Evolutionary conservation across 352 stramenopile genomes (phyloP).

Genomic region (Bremia lactucae): DNA sequence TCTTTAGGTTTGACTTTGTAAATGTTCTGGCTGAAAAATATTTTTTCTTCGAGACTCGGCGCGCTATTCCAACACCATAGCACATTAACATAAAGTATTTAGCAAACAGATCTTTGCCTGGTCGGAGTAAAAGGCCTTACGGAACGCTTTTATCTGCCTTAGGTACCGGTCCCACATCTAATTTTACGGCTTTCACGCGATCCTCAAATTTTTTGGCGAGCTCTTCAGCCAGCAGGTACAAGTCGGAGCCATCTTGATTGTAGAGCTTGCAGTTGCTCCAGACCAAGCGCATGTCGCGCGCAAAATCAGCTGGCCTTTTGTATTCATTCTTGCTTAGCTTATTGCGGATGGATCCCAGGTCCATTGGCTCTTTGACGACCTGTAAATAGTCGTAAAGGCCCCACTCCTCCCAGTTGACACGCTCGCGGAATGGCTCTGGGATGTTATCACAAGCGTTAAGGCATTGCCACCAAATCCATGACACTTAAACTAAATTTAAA

Average conservation of each 20-base stretch:
- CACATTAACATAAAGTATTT: slow-evolving; percentile 3
- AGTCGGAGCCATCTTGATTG: slow-evolving; percentile 83
- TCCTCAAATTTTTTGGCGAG: slow-evolving; percentile 85
- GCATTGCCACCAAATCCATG: background rate
- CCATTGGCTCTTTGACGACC: slow-evolving; percentile 88
- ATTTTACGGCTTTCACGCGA: slow-evolving; percentile 69
- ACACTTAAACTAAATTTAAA: background rate
- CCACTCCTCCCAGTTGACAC: slow-evolving; percentile 86
- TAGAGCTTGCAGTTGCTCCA: slow-evolving; percentile 85
- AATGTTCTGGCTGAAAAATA: slow-evolving; percentile 83
- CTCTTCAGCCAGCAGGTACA: slow-evolving; percentile 76
- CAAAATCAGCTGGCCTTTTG: slow-evolving; percentile 78
- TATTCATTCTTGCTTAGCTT: slow-evolving; percentile 78
- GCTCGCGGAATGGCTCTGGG: slow-evolving; percentile 75
- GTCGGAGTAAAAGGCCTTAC: slow-evolving; percentile 20
- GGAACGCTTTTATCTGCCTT: slow-evolving; percentile 58
- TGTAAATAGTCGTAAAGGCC: slow-evolving; percentile 86
- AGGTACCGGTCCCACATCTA: slow-evolving; percentile 56
- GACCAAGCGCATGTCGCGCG: slow-evolving; percentile 71
- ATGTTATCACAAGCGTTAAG: background rate
- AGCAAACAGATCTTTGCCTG: background rate
- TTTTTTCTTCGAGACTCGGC: slow-evolving; percentile 74
- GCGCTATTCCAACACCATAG: slow-evolving; percentile 30
- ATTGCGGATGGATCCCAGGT: slow-evolving; percentile 79
- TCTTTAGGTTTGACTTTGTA: slow-evolving; percentile 79